Base-by-base conservation (phyloP, 2,329 filamentous ascomycete species). In the Hypoxylon sp. region DNA sequence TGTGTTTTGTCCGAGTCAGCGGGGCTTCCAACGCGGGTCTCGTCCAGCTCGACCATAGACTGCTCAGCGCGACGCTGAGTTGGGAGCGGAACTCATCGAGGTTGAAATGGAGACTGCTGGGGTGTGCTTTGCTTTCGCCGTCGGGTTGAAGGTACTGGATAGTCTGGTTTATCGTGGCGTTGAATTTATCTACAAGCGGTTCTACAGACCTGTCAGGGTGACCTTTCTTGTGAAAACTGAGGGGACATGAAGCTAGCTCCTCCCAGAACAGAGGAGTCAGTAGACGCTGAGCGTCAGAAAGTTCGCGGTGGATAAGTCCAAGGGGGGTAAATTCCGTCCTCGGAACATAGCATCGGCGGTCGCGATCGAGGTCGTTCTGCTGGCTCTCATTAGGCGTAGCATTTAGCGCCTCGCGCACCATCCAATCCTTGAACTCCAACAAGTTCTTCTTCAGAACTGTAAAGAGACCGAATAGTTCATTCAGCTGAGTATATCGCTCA, bases 1-100 rank as follows among this genome's bases (percentile, higher is more conserved):
- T 67, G 67, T 86, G 82, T 2, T 77, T 75, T 0, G 79, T 81
- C 2, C 80, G 67, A 12, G 72, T 73, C 24, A 80, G 73, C 1
- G 74, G 71, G 2, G 79, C 75, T 26, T 80, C 76, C 11, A 78
- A 70, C 9, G 66, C 33, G 7, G 67, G 65, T 0, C 70, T 71
- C 1, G 70, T 8, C 73, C 78, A 78, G 0, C 45, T n/a, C 1
- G 16, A 1, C 18, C 45, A 54, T 16, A 76, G 54, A 1, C 28
- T 18, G 0, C 16, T 1, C 9, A 74, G 3, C 28, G 7, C 68
- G 66, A 0, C 65, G 58, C 16, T 5, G 28, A 73, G 52, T 48
- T 73, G 30, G 4, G 8, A 3, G 20, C 57, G 49, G 28, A 69
- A 65, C 7, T 50, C 6, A 0, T 12, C 9, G 0, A 40, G 5